A percentile compares a stretch with the other conserved stretches of the same genome.
Evolutionary conservation across 2,329 filamentous ascomycete species (phyloP).

Genomic region (Colletotrichum australisinense): DNA sequence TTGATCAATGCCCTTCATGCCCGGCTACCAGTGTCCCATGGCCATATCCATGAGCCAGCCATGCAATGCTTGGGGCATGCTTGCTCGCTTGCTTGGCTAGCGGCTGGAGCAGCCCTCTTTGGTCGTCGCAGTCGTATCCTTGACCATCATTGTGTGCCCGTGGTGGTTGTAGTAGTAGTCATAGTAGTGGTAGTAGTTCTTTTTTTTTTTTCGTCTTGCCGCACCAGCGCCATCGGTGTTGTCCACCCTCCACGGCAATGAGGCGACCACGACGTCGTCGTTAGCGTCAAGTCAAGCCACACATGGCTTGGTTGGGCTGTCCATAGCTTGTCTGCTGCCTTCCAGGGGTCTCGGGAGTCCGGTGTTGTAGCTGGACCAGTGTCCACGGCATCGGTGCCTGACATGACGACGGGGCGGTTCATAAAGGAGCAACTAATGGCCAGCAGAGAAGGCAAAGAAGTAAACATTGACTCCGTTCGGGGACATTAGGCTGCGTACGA

Average conservation of each 20-base stretch:
- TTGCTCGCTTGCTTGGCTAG: constrained; percentile 32
- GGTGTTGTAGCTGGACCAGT: neutral
- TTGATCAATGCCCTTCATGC: constrained; percentile 35
- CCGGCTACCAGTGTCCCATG: neutral
- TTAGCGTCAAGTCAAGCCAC: constrained; percentile 25
- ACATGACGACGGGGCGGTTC: constrained; percentile 27
- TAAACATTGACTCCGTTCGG: neutral
- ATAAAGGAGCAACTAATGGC: constrained; percentile 4
- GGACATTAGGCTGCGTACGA: neutral
- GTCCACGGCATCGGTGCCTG: constrained; percentile 27
- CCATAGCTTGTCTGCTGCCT: constrained; percentile 13
- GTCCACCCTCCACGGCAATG: neutral
- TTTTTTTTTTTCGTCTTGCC: constrained; percentile 2
- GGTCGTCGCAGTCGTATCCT: constrained; percentile 4
- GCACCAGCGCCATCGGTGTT: constrained; percentile 23
- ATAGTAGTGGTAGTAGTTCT: neutral
- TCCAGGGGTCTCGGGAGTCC: constrained; percentile 5
- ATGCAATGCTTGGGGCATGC: constrained; percentile 35
- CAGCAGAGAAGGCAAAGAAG: neutral
- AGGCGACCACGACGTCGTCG: constrained; percentile 15
- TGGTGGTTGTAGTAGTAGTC: constrained; percentile 1
- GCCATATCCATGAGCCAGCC: constrained; percentile 27
- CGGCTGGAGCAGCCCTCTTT: constrained; percentile 21
- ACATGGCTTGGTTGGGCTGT: constrained; percentile 16
- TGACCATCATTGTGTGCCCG: neutral